Conservation (phyloP, 2,329 filamentous ascomycete species). For the Trichoderma afroharzianum region DNA sequence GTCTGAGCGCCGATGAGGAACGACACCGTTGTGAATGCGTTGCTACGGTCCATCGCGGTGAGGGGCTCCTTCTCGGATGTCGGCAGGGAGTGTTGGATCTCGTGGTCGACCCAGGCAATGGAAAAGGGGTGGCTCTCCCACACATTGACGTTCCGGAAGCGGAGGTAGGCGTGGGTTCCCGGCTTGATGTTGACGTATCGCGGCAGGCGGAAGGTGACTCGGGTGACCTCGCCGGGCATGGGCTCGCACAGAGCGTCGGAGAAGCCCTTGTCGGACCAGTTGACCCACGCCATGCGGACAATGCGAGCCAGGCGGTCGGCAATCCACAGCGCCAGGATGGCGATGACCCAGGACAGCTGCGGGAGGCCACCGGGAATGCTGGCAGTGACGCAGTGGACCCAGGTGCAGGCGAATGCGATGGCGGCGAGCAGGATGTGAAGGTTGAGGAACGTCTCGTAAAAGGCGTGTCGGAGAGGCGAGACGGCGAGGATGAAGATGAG, state of each 20-base stretch:
- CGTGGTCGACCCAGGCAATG: constrained; percentile 67
- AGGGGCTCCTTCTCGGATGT: constrained; percentile 40
- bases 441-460: constrained; percentile 95
- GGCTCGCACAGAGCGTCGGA: constrained; percentile 65
- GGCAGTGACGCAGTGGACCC: constrained; percentile 71
- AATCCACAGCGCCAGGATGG: constrained; percentile 73
- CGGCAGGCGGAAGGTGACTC: constrained; percentile 67
- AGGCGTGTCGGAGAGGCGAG: constrained; percentile 83
- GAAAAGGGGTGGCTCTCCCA: constrained; percentile 80
- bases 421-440: constrained; percentile 75
- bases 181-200: constrained; percentile 63
- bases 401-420: constrained; percentile 66
- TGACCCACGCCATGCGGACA: constrained; percentile 60
- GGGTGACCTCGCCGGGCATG: constrained; percentile 65
- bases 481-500: constrained; percentile 67
- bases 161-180: constrained; percentile 72
- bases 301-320: constrained; percentile 65
- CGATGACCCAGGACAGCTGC: constrained; percentile 71
- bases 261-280: constrained; percentile 56
- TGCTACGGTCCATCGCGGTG: constrained; percentile 38
- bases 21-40: constrained; percentile 58
- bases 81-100: constrained; percentile 38
- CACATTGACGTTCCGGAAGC: constrained; percentile 60
- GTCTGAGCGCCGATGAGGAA: constrained; percentile 85
- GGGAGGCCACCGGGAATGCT: constrained; percentile 62